Conservation (phyloP, 306 rosid species). For the Cucurbita pepo region DNA sequence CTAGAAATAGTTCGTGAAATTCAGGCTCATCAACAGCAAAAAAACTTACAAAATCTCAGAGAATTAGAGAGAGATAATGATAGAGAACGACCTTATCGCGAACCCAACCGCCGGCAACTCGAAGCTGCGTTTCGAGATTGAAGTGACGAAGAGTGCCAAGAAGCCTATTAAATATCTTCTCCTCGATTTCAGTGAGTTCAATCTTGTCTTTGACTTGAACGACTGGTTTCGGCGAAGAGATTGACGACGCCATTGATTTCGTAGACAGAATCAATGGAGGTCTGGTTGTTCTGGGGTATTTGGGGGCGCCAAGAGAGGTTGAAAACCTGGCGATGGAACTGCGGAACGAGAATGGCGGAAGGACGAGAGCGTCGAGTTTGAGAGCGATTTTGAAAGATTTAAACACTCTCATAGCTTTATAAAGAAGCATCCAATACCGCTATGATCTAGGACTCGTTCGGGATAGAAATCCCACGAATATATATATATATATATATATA, state of each 20-base stretch:
- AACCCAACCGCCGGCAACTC: conserved; percentile 98
- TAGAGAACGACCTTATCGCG: conserved; percentile 56
- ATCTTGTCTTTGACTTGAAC: conserved; percentile 38
- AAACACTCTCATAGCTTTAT: conserved; percentile 18
- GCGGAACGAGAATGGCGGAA: neutral
- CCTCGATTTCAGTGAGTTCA: conserved; percentile 41
- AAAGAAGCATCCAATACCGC: conserved; percentile 26
- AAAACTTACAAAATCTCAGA: neutral
- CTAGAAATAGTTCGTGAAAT: neutral
- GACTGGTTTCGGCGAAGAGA: neutral
- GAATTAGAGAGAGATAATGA: neutral
- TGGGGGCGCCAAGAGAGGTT: conserved; percentile 10
- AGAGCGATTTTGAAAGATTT: neutral
- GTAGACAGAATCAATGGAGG: conserved; percentile 14
- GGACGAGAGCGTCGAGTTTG: neutral
- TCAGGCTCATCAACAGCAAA: neutral
- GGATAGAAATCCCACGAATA: too few species aligned
- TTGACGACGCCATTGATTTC: conserved; percentile 17
- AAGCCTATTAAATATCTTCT: conserved; percentile 56
- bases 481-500: too few species aligned
- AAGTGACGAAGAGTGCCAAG: conserved; percentile 47
- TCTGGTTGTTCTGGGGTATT: conserved; percentile 13
- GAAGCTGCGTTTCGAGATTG: conserved; percentile 55
- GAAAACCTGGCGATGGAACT: neutral
- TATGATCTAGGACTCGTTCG: too few species aligned